phyloP scores from a whole-genome alignment of 257 asterid species.

The Gardenia jasminoides region DNA sequence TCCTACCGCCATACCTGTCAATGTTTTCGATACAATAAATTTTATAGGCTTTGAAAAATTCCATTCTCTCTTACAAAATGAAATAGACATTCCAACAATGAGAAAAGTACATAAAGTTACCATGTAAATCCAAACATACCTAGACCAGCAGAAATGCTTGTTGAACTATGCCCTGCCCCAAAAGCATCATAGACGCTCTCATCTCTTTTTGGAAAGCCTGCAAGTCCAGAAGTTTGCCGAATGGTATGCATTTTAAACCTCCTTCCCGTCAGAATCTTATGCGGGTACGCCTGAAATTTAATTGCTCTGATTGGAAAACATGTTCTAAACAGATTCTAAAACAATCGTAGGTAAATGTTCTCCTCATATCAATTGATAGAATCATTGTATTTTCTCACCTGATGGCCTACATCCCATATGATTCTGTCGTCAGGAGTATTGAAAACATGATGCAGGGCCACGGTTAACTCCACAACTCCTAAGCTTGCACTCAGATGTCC shows the following conservation, averaged over 20 bases:
- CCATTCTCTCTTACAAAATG: background rate
- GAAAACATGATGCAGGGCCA: constrained; percentile 84
- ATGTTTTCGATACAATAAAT: background rate
- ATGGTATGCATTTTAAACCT: constrained; percentile 71
- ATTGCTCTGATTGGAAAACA: background rate
- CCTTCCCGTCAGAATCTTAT: constrained; percentile 76
- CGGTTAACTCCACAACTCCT: constrained; percentile 75
- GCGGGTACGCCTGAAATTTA: constrained; percentile 61
- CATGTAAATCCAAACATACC: constrained; percentile 31
- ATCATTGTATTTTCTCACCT: constrained; percentile 37
- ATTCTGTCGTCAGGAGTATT: constrained; percentile 66
- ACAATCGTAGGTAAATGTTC: background rate
- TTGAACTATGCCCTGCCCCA: constrained; percentile 86
- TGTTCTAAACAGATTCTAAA: background rate
- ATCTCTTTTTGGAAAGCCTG: constrained; percentile 73
- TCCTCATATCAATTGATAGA: background rate
- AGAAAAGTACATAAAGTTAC: background rate
- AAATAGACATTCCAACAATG: too few relatives aligned
- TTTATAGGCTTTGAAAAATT: background rate
- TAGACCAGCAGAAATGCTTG: constrained; percentile 85
- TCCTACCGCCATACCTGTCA: constrained; percentile 75
- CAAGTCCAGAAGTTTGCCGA: constrained; percentile 62
- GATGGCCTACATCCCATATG: constrained; percentile 94
- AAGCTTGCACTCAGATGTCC: constrained; percentile 76
- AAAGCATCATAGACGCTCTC: constrained; percentile 78